Evolutionary conservation across 768 basidiomycete genomes (phyloP).

Genomic region (Suillus decipiens): DNA sequence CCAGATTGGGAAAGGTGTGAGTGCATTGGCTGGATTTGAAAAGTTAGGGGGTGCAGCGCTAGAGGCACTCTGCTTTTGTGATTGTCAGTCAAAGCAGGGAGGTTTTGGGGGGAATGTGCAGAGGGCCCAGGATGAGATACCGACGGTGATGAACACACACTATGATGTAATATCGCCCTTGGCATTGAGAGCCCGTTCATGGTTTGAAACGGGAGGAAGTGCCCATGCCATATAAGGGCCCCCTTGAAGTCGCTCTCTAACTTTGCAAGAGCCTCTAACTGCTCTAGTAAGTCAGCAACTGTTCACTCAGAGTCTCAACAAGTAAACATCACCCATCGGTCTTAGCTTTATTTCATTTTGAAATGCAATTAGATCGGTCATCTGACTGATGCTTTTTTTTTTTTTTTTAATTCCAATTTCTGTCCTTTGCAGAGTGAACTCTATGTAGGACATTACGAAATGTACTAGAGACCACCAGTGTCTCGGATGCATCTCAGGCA

Average conservation of each 20-base stretch:
- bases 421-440: too few relatives aligned
- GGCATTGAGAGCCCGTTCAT: constrained; percentile 24
- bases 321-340: constrained; percentile 59
- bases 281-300: constrained; percentile 19
- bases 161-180: constrained; percentile 47
- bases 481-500: too few relatives aligned
- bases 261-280: constrained; percentile 44
- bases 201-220: constrained; percentile 11
- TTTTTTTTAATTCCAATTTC: too few relatives aligned
- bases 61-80: constrained; percentile 57
- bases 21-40: constrained; percentile 35
- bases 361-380: constrained; percentile 75
- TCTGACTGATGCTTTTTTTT: constrained; percentile 79
- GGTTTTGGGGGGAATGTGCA: constrained; percentile 53
- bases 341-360: constrained; percentile 56
- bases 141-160: constrained; percentile 42
- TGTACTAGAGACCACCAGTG: too few relatives aligned
- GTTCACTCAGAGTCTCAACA: constrained; percentile 29
- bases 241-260: constrained; percentile 31
- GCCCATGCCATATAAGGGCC: constrained; percentile 19
- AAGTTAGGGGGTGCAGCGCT: constrained; percentile 35
- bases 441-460: too few relatives aligned
- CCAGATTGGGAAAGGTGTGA: constrained; percentile 42
- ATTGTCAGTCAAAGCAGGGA: constrained; percentile 51
- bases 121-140: constrained; percentile 45